phyloP scores from a whole-genome alignment of 257 asterid genomes.

The Forsythia suspensa region DNA sequence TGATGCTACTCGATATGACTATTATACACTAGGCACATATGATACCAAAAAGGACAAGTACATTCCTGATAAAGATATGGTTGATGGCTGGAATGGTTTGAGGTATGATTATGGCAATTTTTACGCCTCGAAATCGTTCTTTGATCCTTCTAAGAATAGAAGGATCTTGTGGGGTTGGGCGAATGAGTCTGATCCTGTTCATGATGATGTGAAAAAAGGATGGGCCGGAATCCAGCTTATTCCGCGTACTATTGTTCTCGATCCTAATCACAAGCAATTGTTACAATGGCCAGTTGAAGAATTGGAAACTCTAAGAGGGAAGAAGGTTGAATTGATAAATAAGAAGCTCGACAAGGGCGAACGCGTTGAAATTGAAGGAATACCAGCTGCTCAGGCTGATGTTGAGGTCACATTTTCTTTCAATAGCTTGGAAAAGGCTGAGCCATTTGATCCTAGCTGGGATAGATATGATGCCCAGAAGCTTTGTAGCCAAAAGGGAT shows the following conservation, averaged over 20 bases:
- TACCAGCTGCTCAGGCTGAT: constrained; percentile 60
- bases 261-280: constrained; percentile 47
- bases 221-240: constrained; percentile 42
- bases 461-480: constrained; percentile 35
- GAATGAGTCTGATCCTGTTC: constrained; percentile 19
- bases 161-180: constrained; percentile 35
- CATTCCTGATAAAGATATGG: constrained; percentile 19
- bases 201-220: constrained; percentile 29
- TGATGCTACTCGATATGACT: constrained; percentile 18
- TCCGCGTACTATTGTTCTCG: constrained; percentile 41
- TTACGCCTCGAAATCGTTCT: constrained; percentile 33
- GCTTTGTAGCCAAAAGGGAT: constrained; percentile 40
- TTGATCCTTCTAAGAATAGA: constrained; percentile 19
- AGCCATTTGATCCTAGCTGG: constrained; percentile 40
- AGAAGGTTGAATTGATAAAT: constrained; percentile 27
- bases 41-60: constrained; percentile 4
- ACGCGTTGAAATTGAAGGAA: constrained; percentile 36
- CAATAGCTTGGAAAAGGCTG: constrained; percentile 43
- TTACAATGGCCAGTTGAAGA: constrained; percentile 51
- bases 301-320: constrained; percentile 31
- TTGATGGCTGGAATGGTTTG: constrained; percentile 22
- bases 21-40: constrained; percentile 22
- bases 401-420: constrained; percentile 47
- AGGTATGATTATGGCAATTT: constrained; percentile 32
- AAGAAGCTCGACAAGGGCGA: constrained; percentile 27